phyloP scores from a whole-genome alignment of 2,329 filamentous ascomycete genomes.

The Ilyonectria sp. region DNA sequence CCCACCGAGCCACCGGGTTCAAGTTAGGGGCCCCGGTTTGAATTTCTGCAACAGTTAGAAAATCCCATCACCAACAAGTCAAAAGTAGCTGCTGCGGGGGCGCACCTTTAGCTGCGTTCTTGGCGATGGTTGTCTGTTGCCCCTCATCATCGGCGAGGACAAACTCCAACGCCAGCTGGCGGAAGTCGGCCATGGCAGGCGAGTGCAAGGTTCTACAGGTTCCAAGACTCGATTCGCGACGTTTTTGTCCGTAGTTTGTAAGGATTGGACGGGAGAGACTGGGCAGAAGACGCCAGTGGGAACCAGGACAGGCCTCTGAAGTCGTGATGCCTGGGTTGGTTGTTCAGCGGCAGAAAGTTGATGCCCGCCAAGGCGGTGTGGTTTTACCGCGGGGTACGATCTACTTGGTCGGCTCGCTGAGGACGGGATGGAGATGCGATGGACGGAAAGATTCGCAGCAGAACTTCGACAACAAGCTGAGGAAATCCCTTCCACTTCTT shows the following conservation, averaged over 20 bases:
- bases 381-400: conserved; percentile 44
- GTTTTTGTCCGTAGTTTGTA: neutral
- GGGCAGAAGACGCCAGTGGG: conserved; percentile 1
- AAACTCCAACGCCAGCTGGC: conserved; percentile 68
- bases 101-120: conserved; percentile 62
- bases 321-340: conserved; percentile 16
- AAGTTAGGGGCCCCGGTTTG: conserved; percentile 60
- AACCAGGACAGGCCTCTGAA: conserved; percentile 14
- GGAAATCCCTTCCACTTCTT: neutral
- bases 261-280: neutral
- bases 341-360: conserved; percentile 33
- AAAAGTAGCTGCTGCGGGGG: neutral
- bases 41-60: conserved; percentile 57
- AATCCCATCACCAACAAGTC: neutral
- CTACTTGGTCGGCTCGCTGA: neutral
- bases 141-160: conserved; percentile 66
- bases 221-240: neutral
- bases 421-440: neutral
- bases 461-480: neutral
- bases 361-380: conserved; percentile 43
- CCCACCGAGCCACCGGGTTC: conserved; percentile 68
- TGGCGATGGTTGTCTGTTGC: conserved; percentile 57
- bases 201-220: conserved; percentile 1
- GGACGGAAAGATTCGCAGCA: neutral
- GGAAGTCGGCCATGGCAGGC: conserved; percentile 64